Conservation (phyloP, 2,329 filamentous ascomycete species). For the Periglandula ipomoeae region DNA sequence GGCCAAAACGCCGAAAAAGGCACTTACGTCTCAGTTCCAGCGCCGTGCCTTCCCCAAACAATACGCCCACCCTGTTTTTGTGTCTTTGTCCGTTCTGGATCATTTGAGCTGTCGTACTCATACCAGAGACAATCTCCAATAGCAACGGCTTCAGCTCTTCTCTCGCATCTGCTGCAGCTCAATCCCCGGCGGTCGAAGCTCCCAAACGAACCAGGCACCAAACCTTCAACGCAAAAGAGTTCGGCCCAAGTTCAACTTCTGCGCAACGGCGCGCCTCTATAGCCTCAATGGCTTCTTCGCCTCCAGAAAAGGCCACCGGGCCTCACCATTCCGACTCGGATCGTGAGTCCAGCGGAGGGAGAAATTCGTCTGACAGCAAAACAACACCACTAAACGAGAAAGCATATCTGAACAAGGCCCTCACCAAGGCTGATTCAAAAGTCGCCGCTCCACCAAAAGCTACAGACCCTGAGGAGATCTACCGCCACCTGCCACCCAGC, state of each 20-base stretch:
- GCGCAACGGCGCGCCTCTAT: conserved; percentile 3
- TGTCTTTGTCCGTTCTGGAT: background rate
- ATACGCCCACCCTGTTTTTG: background rate
- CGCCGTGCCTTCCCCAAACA: background rate
- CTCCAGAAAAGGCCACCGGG: conserved; percentile 2
- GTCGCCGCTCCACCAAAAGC: conserved; percentile 16
- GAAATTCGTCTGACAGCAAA: conserved; percentile 7
- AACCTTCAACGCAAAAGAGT: background rate
- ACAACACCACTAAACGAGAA: conserved; percentile 4
- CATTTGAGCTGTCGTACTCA: background rate
- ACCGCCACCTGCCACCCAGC: conserved; percentile 52
- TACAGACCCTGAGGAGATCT: conserved; percentile 41
- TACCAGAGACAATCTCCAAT: background rate
- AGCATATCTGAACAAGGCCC: conserved; percentile 2
- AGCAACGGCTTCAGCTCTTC: background rate
- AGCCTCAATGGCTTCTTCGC: conserved; percentile 5
- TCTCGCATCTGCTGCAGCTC: background rate
- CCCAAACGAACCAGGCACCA: background rate
- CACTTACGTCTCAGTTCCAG: background rate
- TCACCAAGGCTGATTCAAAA: conserved; percentile 12
- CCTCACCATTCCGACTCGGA: conserved; percentile 3
- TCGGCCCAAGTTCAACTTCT: background rate
- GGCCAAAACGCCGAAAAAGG: background rate
- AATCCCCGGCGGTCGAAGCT: background rate
- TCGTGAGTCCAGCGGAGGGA: conserved; percentile 3